Evolutionary conservation across 805 yeast species (phyloP).

Genomic region (Ogataea philodendri): DNA sequence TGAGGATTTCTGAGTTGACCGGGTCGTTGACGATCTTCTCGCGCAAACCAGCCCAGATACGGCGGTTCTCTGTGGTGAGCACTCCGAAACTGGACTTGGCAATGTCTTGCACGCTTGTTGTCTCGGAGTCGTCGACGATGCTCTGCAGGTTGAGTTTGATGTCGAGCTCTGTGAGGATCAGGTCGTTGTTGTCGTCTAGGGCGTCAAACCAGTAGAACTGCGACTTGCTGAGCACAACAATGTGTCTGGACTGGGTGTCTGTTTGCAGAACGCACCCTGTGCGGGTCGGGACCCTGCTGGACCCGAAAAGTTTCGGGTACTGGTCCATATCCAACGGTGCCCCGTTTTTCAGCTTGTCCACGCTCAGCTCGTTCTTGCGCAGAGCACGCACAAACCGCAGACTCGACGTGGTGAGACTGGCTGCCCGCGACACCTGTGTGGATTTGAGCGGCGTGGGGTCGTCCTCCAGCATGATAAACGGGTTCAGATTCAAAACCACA

Average conservation of each 20-base stretch:
- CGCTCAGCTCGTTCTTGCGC: slow-evolving; percentile 68
- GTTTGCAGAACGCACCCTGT: slow-evolving; percentile 85
- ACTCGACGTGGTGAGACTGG: slow-evolving; percentile 72
- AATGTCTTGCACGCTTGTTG: slow-evolving; percentile 51
- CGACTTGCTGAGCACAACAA: slow-evolving; percentile 77
- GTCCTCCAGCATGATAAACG: slow-evolving; percentile 85
- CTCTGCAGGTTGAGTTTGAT: slow-evolving; percentile 71
- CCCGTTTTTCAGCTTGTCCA: slow-evolving; percentile 63
- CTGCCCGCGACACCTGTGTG: slow-evolving; percentile 76
- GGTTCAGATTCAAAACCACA: slow-evolving; percentile 88
- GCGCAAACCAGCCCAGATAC: slow-evolving; percentile 81
- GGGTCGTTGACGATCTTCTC: slow-evolving; percentile 43
- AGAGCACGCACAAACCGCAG: slow-evolving; percentile 78
- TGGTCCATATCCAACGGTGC: slow-evolving; percentile 86
- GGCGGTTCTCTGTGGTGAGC: slow-evolving; percentile 83
- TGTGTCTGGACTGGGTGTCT: slow-evolving; percentile 71
- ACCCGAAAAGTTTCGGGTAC: slow-evolving; percentile 81
- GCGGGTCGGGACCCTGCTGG: slow-evolving; percentile 80
- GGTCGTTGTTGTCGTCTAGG: slow-evolving; percentile 65
- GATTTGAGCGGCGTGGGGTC: slow-evolving; percentile 74
- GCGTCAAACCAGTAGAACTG: slow-evolving; percentile 97
- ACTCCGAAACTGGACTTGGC: slow-evolving; percentile 84
- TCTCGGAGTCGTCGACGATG: slow-evolving; percentile 69
- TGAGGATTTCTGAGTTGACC: slow-evolving; percentile 66
- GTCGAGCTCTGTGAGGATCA: slow-evolving; percentile 72